These are phyloP conservation scores for Xylaria grammica DNA, from an alignment of 495 filamentous ascomycete genomes.

Conservation along the genomic window DNA sequence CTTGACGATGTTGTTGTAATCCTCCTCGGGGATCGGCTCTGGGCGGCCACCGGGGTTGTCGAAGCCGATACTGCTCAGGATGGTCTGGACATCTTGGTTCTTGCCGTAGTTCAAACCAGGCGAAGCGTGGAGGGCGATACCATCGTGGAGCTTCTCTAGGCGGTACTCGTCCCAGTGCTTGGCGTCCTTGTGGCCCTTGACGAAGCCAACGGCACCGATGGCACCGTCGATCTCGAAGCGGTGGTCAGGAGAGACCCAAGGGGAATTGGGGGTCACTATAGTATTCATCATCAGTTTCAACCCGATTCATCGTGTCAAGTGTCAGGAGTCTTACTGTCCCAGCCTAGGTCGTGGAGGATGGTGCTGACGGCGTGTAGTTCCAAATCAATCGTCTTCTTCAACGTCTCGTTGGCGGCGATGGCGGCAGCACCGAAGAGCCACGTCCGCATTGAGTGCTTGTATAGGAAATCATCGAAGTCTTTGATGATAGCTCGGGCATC, in stretches of 20 bases:
- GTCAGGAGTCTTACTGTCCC: conserved; percentile 27
- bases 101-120: conserved; percentile 24
- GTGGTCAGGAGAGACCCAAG: conserved; percentile 28
- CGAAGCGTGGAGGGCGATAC: conserved; percentile 31
- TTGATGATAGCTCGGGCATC: conserved; percentile 45
- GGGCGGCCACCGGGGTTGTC: conserved; percentile 22
- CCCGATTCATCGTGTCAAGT: conserved; percentile 25
- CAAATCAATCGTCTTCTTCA: conserved; percentile 33
- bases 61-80: conserved; percentile 18
- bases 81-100: conserved; percentile 30
- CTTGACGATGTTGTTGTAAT: conserved; percentile 20
- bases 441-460: conserved; percentile 55
- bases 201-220: conserved; percentile 77
- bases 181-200: conserved; percentile 46
- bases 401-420: conserved; percentile 38
- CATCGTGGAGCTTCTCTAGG: conserved; percentile 32
- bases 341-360: conserved; percentile 43
- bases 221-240: conserved; percentile 67
- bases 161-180: conserved; percentile 25
- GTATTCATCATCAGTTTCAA: conserved; percentile 5
- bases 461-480: conserved; percentile 38
- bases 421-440: conserved; percentile 51
- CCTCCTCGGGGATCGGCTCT: conserved; percentile 19
- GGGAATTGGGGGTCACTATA: conserved; percentile 15
- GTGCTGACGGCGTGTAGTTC: conserved; percentile 40